A percentile compares a stretch with the other conserved stretches of the same genome.
Evolutionary conservation across 176 grass and related monocot genomes (phyloP).

Genomic region (Phyllostachys edulis): DNA sequence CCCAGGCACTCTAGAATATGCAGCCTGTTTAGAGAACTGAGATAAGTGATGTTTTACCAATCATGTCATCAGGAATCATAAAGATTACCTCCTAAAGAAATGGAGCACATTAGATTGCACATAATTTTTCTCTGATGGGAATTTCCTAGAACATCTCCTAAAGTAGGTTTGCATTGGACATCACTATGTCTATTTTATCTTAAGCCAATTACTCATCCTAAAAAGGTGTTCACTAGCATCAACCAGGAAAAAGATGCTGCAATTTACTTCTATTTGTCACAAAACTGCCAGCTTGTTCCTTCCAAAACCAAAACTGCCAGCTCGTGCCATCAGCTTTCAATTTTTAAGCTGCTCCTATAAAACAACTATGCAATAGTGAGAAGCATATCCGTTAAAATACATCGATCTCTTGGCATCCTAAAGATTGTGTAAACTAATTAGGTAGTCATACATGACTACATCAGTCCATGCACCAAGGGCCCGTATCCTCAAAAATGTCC

Average conservation of each 20-base stretch:
- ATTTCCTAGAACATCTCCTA: not conserved
- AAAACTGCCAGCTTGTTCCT: not conserved
- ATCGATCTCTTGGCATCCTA: not conserved
- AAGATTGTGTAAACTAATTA: not conserved
- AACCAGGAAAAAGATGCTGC: not conserved
- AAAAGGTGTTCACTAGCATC: not conserved
- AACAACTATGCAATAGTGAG: not conserved
- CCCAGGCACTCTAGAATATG: not conserved
- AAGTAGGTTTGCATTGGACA: not conserved
- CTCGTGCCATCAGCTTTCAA: slow-evolving; percentile 1
- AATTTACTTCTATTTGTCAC: not conserved
- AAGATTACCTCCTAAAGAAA: not conserved
- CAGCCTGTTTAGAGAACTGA: not conserved
- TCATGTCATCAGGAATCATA: not conserved
- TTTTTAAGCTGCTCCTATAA: not conserved
- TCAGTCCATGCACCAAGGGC: not conserved
- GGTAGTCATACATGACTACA: not conserved
- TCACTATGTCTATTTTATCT: not conserved
- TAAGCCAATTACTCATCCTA: not conserved
- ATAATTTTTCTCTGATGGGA: not conserved
- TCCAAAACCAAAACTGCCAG: not conserved
- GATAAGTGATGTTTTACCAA: not conserved
- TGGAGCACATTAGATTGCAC: not conserved
- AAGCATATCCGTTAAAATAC: not conserved
- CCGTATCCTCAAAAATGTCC: not conserved